phyloP scores from a whole-genome alignment of 495 filamentous ascomycete species.

The Tuber calosporum region DNA sequence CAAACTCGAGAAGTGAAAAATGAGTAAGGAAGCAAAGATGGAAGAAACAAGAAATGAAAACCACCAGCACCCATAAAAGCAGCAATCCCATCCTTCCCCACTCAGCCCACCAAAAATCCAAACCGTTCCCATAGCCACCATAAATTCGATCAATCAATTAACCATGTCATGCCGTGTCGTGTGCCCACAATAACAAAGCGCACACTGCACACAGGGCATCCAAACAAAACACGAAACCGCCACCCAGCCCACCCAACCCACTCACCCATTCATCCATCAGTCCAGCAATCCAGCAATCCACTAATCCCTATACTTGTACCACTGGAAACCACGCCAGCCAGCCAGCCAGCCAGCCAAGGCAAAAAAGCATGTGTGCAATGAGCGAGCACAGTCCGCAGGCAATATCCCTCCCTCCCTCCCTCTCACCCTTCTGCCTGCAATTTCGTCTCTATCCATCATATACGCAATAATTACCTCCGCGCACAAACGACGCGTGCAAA shows the following conservation, averaged over 20 bases:
- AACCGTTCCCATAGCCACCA: neutral
- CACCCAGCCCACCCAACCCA: neutral
- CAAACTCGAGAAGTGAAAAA: neutral
- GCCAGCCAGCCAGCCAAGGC: neutral
- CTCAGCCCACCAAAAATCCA: neutral
- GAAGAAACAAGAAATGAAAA: neutral
- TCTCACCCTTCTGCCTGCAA: neutral
- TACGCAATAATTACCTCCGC: neutral
- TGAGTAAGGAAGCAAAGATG: neutral
- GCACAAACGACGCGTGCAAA: neutral
- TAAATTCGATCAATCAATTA: neutral
- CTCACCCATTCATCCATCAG: neutral
- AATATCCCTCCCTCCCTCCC: neutral
- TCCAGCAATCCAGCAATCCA: neutral
- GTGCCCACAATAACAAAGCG: neutral
- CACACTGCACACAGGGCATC: neutral
- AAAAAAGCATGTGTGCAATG: neutral
- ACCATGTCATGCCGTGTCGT: neutral
- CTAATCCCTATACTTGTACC: neutral
- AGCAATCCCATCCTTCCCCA: neutral
- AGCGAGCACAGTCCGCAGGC: neutral
- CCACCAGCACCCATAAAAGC: neutral
- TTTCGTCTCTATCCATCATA: neutral
- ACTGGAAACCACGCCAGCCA: neutral
- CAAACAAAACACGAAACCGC: constrained; percentile 2